A percentile compares a stretch with the other conserved stretches of the same genome.
Conservation (phyloP, 768 basidiomycete genomes). For the Lactarius pseudohatsudake region DNA sequence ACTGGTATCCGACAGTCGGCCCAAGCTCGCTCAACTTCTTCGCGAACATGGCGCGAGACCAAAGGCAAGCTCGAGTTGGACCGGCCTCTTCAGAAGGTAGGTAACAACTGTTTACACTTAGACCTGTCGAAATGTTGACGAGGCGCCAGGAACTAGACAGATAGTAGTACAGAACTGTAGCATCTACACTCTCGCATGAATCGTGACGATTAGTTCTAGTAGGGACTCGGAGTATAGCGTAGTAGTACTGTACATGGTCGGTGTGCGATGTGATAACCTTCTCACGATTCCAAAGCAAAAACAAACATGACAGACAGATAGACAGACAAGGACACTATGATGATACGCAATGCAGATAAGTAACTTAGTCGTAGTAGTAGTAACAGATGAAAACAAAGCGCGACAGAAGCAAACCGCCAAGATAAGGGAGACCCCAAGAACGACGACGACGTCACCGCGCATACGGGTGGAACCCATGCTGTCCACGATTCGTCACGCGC, state of each 20-base stretch:
- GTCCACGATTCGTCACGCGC: conserved; percentile 63
- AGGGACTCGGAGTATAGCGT: not conserved
- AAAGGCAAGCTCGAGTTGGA: not conserved
- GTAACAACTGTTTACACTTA: not conserved
- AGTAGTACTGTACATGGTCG: not conserved
- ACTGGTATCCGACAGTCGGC: not conserved
- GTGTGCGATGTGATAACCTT: not conserved
- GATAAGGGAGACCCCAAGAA: not conserved
- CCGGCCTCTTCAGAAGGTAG: not conserved
- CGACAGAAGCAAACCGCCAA: conserved; percentile 1
- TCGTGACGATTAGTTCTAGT: not conserved
- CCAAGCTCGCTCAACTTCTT: not conserved
- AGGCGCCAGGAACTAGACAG: not conserved
- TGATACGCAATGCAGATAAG: not conserved
- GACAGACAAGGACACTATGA: not conserved
- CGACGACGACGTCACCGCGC: conserved; percentile 49
- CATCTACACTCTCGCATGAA: not conserved
- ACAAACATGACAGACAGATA: not conserved
- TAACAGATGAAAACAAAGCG: not conserved
- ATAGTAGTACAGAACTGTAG: not conserved
- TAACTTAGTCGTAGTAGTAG: not conserved
- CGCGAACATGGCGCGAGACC: not conserved
- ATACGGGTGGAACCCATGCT: conserved; percentile 84
- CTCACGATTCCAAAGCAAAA: not conserved
- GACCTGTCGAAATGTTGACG: not conserved